Percentiles rank a stretch among this genome's conserved stretches.
Evolutionary conservation across 139 green algal species (phyloP).

Genomic region (Tetradesmus lagerheimii): DNA sequence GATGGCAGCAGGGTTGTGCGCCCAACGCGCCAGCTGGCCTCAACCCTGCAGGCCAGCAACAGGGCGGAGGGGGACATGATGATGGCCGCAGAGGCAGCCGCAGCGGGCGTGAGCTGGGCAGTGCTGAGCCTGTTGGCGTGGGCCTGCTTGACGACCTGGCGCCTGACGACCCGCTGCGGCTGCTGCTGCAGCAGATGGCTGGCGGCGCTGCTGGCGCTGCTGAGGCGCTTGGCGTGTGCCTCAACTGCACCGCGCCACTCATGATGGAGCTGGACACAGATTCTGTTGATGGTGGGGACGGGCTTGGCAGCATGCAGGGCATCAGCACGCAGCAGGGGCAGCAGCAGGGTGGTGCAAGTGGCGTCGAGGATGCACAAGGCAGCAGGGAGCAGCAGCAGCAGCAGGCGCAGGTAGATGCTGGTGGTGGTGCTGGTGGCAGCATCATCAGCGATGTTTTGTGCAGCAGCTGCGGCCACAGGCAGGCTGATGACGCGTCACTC

Average conservation of each 20-base stretch:
- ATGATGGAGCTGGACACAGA: not conserved
- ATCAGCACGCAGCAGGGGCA: not conserved
- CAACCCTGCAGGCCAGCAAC: not conserved
- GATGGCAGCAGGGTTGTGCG: too few relatives aligned
- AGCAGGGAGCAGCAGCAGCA: not conserved
- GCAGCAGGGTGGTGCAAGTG: not conserved
- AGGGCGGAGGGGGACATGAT: not conserved
- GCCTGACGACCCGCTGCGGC: not conserved
- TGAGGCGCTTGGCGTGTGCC: slow-evolving; percentile 7
- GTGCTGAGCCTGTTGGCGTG: not conserved
- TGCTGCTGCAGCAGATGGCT: not conserved
- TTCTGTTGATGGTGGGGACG: not conserved
- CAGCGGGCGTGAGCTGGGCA: not conserved
- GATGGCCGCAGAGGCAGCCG: not conserved
- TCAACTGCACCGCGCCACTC: slow-evolving; percentile 50
- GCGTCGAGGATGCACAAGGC: not conserved
- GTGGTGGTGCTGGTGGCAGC: not conserved
- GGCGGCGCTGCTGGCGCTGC: not conserved
- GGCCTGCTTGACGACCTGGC: not conserved
- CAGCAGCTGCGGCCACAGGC: slow-evolving; percentile 40
- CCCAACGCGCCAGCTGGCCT: not conserved
- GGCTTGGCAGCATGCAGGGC: not conserved
- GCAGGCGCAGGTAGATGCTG: slow-evolving; percentile 10
- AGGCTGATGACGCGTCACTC: slow-evolving; percentile 12
- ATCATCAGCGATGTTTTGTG: slow-evolving; percentile 19